Percentiles rank a stretch among this genome's conserved stretches.
These are phyloP conservation scores for Calocera cornea DNA, from an alignment of 768 basidiomycete genomes.

Conservation along the genomic window DNA sequence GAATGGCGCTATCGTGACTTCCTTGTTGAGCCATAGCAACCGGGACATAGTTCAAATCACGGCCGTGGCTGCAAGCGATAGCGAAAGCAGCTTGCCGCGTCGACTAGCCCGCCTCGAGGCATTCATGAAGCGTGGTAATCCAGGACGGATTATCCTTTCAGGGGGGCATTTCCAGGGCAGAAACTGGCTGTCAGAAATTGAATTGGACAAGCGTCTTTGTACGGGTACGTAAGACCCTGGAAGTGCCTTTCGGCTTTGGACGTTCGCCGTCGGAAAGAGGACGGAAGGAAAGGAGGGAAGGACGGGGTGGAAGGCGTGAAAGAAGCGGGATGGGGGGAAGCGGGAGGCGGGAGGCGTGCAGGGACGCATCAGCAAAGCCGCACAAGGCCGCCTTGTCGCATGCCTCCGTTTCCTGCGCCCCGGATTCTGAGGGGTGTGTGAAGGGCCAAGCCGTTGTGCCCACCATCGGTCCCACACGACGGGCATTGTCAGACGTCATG, in stretches of 20 bases:
- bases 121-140: not conserved
- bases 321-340: not conserved
- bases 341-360: not conserved
- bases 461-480: not conserved
- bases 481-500: not conserved
- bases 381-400: not conserved
- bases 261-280: not conserved
- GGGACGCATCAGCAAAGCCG: not conserved
- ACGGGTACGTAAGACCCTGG: not conserved
- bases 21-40: not conserved
- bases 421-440: not conserved
- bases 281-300: not conserved
- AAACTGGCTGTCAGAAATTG: not conserved
- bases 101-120: not conserved
- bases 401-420: constrained; percentile 2
- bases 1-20: not conserved
- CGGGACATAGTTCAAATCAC: not conserved
- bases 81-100: too few species aligned
- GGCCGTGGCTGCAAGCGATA: not conserved
- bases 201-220: not conserved
- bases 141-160: not conserved
- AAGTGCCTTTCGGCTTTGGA: too few species aligned
- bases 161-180: not conserved
- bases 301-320: not conserved
- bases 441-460: too few species aligned